These are phyloP conservation scores for Syzygium malaccense DNA, from an alignment of 441 rosid genomes.

Conservation along the genomic window DNA sequence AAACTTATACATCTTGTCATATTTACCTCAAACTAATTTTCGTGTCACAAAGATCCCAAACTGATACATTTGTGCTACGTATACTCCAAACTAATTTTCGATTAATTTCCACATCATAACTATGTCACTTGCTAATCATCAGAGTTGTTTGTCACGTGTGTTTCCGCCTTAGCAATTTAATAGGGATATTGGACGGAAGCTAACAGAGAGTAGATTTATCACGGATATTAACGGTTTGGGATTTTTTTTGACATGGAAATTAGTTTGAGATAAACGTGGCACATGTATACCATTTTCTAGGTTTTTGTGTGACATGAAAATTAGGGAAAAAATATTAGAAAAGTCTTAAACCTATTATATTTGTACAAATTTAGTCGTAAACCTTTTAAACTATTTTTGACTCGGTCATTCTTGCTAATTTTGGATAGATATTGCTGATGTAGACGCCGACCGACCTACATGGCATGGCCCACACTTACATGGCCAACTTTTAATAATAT, in stretches of 20 bases:
- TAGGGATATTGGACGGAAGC: rapidly evolving
- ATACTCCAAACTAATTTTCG: background rate
- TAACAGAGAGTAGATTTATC: background rate
- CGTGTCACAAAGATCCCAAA: background rate
- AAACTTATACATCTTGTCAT: rapidly evolving
- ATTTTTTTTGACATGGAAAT: background rate
- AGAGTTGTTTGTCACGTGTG: background rate
- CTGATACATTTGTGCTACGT: rapidly evolving
- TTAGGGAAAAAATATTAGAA: too few relatives aligned
- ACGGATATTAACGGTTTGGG: rapidly evolving
- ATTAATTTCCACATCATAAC: background rate
- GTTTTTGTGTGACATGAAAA: too few relatives aligned
- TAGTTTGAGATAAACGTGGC: background rate
- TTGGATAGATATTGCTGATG: too few relatives aligned
- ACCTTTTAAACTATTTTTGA: too few relatives aligned
- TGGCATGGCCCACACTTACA: too few relatives aligned
- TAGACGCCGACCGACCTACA: too few relatives aligned
- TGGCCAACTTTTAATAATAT: too few relatives aligned
- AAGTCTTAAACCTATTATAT: too few relatives aligned
- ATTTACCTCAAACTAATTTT: background rate
- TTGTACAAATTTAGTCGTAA: too few relatives aligned
- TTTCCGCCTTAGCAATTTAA: background rate
- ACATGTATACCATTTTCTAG: rapidly evolving
- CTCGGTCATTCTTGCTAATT: too few relatives aligned
- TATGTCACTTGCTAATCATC: rapidly evolving